Base-by-base conservation (phyloP, 257 asterid genomes). In the Solanum pimpinellifolium region DNA sequence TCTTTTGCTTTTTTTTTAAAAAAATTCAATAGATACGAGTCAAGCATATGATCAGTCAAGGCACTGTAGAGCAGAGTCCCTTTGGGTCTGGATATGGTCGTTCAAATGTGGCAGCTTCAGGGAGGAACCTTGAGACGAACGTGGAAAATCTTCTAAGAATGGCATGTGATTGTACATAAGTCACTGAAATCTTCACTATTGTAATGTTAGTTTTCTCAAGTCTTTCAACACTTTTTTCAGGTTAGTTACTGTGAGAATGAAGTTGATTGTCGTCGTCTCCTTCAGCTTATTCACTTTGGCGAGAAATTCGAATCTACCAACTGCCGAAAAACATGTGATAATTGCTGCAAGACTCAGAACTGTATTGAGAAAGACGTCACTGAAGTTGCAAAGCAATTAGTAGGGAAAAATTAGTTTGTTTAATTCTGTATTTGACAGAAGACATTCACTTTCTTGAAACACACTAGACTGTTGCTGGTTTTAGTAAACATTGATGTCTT, bases 31-130 rank as follows among this genome's bases (percentile, higher is more conserved):
- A 97, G 99, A 97, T 97, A 87, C 95, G 99, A 37, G 96, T 97
- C 87, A 97, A 95, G 91, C 99, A 95, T 91, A 97, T 96, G 99
- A 94, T 97, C 87, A 95, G 96, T 92, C 99, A 95, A 92, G 96
- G 95, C 88, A 90, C 59, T 21, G 65, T 86, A 35, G 99, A 97
- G 88, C 98, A 95, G 90, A 89, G 91, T 83, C 88, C 97, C 78
- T 88, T 87, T 78, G 89, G 90, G 87, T 91, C 95, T 81, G 96
- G 98, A 86, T 90, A 89, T 88, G 91, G 83, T 66, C 94, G 95
- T 89, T 86, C 93, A 85, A 92, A 88, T 89, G 85, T 83, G 83
- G 89, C 92, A 83, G 27, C 94, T 86, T 88, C 97, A 35, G 98
- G 98, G 92, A 95, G 96, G 93, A 87, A 92, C 90, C 88, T 95